Evolutionary conservation across 129 eudicot species (phyloP), one percentile per base, ranked within the genome.

Genomic region (Artemisia argyi): DNA sequence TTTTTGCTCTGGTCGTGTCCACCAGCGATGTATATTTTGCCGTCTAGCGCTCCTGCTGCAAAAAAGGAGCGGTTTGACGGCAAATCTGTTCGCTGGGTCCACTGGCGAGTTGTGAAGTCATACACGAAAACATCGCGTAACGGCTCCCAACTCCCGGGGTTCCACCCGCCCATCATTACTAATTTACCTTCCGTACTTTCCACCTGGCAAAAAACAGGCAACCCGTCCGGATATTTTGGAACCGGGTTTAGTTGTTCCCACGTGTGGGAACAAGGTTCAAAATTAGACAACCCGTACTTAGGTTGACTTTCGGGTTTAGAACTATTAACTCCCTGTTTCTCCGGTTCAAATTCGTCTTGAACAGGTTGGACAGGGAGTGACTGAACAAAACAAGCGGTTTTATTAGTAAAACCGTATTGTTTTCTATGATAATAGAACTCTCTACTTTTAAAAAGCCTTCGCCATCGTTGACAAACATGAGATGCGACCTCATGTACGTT

Each of bases 1-100:
- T 91, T 91, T 56, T 91, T 91, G 60, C 73, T 77, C 74, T 85
- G 88, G 56, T 91, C 97, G 68, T 91, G 97, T 3, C 97, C 97
- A 1, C 97, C 97, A 11, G 96, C 92, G 1, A 91, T 65, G 11
- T 63, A 75, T 1, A 88, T 79, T 11, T 69, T 73, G 8, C 92
- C 96, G 2, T 73, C 77, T 0, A 3, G 59, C 2, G 84, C 86
- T 1, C 85, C 84, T 13, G 78, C 80, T 10, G 96, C 96, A 50
- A 91, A 91, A 30, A 91, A 84, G 4, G 97, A 91, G 56, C 92
- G 92, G 1, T 60, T 84, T 3, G 81, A 64, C 9, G 96, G 97
- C 96, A 91, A 83, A 3, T 88, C 92, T 19, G 50, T 72, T 8
- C 85, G 71, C 81, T 64, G 86, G 53, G 80, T 76, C 97, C 97